Evolutionary conservation across 768 basidiomycete genomes (phyloP).

Genomic region (Candolleomyces aberdarensis): DNA sequence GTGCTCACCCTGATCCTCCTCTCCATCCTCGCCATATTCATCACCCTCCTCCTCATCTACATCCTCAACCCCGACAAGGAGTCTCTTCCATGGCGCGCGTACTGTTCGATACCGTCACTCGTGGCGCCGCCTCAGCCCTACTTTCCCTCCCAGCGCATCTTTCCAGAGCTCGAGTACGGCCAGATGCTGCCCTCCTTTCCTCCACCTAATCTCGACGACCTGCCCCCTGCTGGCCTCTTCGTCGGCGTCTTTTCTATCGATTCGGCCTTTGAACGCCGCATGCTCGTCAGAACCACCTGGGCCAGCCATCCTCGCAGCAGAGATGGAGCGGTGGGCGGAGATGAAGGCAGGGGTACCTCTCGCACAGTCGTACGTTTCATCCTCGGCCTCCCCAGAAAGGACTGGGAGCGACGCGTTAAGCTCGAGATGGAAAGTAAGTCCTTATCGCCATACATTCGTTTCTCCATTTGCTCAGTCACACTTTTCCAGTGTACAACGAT

Average conservation of each 20-base stretch:
- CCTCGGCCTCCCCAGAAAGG: slow-evolving; percentile 76
- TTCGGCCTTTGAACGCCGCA: slow-evolving; percentile 77
- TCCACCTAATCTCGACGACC: slow-evolving; percentile 62
- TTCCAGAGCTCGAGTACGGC: slow-evolving; percentile 32
- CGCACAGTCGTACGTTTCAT: slow-evolving; percentile 87
- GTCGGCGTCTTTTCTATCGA: slow-evolving; percentile 91
- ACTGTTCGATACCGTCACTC: slow-evolving; percentile 70
- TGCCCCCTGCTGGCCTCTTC: slow-evolving; percentile 84
- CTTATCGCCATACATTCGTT: slow-evolving; percentile 27
- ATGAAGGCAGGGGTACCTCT: slow-evolving; percentile 71
- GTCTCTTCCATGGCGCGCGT: slow-evolving; percentile 90
- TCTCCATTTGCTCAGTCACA: slow-evolving; percentile 8
- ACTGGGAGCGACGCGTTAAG: slow-evolving; percentile 75
- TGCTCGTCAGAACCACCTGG: slow-evolving; percentile 87
- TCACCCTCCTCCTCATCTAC: slow-evolving; percentile 87
- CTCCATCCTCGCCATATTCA: slow-evolving; percentile 73
- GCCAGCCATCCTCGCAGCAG: slow-evolving; percentile 80
- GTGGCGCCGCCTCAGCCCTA: slow-evolving; percentile 39
- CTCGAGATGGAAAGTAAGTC: slow-evolving; percentile 83
- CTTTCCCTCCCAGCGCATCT: slow-evolving; percentile 33
- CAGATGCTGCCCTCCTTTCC: slow-evolving; percentile 54
- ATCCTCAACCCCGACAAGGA: slow-evolving; percentile 95
- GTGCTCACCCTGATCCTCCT: slow-evolving; percentile 58
- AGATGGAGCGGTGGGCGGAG: slow-evolving; percentile 66
- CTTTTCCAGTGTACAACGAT: slow-evolving; percentile 70